Evolutionary conservation across 208 protist genomes (phyloP).

Genomic region (Leishmania aethiopica): DNA sequence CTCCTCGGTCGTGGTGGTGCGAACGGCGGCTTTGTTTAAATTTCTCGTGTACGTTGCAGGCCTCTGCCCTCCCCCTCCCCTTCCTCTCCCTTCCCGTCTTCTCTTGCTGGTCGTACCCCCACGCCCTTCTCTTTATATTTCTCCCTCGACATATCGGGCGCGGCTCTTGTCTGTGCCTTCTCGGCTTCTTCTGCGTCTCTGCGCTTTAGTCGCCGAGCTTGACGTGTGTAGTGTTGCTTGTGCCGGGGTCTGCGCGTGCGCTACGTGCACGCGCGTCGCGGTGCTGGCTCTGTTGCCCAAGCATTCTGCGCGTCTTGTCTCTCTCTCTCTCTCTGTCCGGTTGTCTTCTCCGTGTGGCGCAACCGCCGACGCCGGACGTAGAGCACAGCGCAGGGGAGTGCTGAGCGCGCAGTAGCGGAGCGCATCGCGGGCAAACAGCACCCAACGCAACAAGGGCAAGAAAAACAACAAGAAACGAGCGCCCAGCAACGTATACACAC

Average conservation of each 20-base stretch:
- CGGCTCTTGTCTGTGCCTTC: not conserved
- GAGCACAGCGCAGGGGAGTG: not conserved
- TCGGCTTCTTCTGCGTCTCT: not conserved
- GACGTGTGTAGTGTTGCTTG: not conserved
- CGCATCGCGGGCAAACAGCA: not conserved
- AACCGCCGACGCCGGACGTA: not conserved
- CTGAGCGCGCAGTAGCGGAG: not conserved
- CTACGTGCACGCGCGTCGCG: not conserved
- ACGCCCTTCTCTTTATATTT: not conserved
- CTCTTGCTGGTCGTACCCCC: not conserved
- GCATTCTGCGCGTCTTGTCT: not conserved
- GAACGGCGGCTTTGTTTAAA: not conserved
- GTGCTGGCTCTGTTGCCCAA: not conserved
- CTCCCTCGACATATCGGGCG: conserved; percentile 4
- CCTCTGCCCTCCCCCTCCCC: not conserved
- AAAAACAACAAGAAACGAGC: not conserved
- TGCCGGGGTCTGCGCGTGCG: not conserved
- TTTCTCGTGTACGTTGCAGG: not conserved
- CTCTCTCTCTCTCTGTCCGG: not conserved
- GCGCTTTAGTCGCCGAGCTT: conserved; percentile 10
- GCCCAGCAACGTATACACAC: not conserved
- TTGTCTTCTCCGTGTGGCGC: not conserved
- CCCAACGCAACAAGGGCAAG: not conserved
- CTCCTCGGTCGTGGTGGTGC: not conserved
- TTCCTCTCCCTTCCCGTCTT: not conserved